Base-by-base conservation (phyloP, 164 flowering plant genomes). In the Nymphaea thermarum region DNA sequence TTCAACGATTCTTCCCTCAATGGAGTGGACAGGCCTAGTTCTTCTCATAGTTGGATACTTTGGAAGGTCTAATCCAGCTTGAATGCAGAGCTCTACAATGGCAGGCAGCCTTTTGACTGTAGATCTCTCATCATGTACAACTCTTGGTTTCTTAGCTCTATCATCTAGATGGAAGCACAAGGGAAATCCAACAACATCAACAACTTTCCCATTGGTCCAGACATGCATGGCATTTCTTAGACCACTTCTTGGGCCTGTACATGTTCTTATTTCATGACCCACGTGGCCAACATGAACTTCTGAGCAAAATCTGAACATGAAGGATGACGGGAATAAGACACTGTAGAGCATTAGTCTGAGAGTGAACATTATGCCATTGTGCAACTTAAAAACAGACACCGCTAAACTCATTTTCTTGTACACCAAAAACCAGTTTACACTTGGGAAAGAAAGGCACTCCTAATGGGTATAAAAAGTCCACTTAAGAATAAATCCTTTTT, bases 1-100 rank as follows among this genome's bases (percentile, higher is more conserved):
- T 78, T 91, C 97, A 14, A 82, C 84, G 6, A 91, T 85, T 75
- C 89, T 82, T 44, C 98, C 98, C 55, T 91, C 97, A 43, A 91
- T 80, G 36, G 74, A 75, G 65, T 89, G 89, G 45, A 91, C 90
- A 18, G 97, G 94, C 45, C 76, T 86, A 3, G 86, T 83, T 77
- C 97, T 87, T 77, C 96, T 85, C 79, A 70, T 84, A 2, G 90
- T 71, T 44, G 93, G 95, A 67, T 78, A 86, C 71, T 83, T 80
- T 53, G 77, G 77, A 64, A 85, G 78, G 64, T 89, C 85, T 4
- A 93, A 66, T 62, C 97, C 98, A 69, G 97, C 96, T 68, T 93
- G 98, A 73, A 91, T 83, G 64, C 98, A 91, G 10, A 91, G 89
- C 80, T 93, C 98, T 12, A 93, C 71, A 70, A 93, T 70, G 11